Conservation (phyloP, 805 yeast species). For the Alloascoidea africana region DNA sequence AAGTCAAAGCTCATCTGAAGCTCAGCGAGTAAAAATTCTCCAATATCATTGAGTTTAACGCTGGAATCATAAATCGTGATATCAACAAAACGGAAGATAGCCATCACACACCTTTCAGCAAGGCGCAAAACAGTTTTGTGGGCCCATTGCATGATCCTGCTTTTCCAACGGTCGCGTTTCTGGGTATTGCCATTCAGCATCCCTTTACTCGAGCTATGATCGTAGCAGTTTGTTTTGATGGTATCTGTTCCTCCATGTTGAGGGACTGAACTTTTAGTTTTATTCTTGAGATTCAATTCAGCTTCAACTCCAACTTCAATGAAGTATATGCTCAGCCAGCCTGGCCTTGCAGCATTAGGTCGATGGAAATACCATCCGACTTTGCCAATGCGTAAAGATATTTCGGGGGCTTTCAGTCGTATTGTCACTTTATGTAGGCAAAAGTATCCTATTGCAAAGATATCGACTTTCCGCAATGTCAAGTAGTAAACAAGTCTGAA, state of each 20-base stretch:
- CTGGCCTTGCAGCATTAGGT: slow-evolving; percentile 24
- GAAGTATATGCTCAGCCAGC: slow-evolving; percentile 19
- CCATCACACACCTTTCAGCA: neutral
- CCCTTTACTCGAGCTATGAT: neutral
- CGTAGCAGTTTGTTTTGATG: neutral
- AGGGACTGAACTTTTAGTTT: too few species aligned
- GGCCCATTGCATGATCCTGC: too few species aligned
- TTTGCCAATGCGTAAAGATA: slow-evolving; percentile 15
- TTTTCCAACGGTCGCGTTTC: too few species aligned
- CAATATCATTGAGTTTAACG: neutral
- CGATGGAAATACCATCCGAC: slow-evolving; percentile 21
- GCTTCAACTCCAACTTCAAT: slow-evolving; percentile 16
- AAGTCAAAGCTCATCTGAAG: neutral
- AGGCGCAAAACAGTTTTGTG: neutral
- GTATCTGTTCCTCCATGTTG: neutral
- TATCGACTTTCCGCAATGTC: too few species aligned
- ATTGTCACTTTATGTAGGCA: too few species aligned
- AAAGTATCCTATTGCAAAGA: too few species aligned
- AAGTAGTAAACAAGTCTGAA: too few species aligned
- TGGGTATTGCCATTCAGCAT: too few species aligned
- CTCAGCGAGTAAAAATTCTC: neutral
- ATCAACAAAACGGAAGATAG: neutral
- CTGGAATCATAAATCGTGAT: neutral
- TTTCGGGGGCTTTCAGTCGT: too few species aligned
- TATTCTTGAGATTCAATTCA: too few species aligned